A percentile compares a stretch with the other conserved stretches of the same genome.
phyloP scores from a whole-genome alignment of 441 rosid genomes.

The Theobroma grandiflorum region DNA sequence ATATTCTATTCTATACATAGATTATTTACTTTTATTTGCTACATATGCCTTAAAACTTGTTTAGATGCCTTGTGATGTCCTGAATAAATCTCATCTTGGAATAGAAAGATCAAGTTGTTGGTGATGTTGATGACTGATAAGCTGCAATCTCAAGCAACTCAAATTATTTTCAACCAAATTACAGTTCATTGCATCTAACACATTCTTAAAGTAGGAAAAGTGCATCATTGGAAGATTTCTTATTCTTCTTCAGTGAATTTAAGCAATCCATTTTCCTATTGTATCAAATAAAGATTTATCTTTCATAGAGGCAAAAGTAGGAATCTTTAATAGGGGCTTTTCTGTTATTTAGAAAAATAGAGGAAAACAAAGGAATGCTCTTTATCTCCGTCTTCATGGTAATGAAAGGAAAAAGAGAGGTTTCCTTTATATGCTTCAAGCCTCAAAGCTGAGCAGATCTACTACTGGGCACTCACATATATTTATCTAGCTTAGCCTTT shows the following conservation, averaged over 20 bases:
- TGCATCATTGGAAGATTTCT: neutral
- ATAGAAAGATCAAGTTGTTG: neutral
- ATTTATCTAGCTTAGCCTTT: neutral
- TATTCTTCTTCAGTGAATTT: neutral
- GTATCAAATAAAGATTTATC: neutral
- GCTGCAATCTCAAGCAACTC: neutral
- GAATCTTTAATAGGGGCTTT: neutral
- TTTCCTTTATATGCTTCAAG: neutral
- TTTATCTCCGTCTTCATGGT: neutral
- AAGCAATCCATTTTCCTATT: neutral
- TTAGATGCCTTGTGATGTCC: constrained; percentile 4
- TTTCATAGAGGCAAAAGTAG: neutral
- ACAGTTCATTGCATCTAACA: neutral
- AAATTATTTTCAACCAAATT: neutral
- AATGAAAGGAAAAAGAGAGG: neutral
- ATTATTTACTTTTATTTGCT: neutral
- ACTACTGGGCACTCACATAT: neutral
- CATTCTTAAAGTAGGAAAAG: neutral
- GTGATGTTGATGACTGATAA: neutral
- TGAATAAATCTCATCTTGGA: neutral
- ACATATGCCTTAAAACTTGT: constrained; percentile 5
- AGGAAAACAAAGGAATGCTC: neutral
- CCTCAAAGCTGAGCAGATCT: too few relatives aligned
- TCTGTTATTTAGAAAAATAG: neutral
- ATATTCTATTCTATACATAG: constrained; percentile 1